phyloP scores from a whole-genome alignment of 192 early-diverging fungal genomes.

The Entomortierella lignicola region DNA sequence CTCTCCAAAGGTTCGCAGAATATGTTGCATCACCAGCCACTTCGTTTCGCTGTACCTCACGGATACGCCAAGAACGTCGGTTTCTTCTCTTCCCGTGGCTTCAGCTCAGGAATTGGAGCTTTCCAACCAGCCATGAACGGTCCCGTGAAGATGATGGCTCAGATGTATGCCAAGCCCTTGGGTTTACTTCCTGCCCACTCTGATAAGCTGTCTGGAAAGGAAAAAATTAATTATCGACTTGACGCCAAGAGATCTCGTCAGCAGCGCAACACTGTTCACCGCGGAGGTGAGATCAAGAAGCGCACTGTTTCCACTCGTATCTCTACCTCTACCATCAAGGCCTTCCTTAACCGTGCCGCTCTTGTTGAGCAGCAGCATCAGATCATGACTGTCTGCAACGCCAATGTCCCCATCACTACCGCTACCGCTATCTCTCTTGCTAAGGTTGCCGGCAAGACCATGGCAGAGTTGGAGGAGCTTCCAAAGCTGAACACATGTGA shows the following conservation, averaged over 20 bases:
- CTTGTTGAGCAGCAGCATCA: slow-evolving; percentile 50
- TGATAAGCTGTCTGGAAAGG: slow-evolving; percentile 22
- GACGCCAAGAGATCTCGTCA: slow-evolving; percentile 4
- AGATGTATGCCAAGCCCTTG: slow-evolving; percentile 53
- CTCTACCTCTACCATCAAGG: slow-evolving; percentile 26
- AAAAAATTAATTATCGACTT: not conserved
- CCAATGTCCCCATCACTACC: slow-evolving; percentile 20
- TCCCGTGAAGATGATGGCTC: slow-evolving; percentile 46
- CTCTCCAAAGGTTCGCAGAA: slow-evolving; percentile 30
- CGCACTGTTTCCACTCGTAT: slow-evolving; percentile 9
- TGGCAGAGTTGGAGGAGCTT: slow-evolving; percentile 22
- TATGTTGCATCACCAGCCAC: slow-evolving; percentile 45
- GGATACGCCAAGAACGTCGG: slow-evolving; percentile 41
- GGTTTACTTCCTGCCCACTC: slow-evolving; percentile 24
- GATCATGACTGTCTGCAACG: slow-evolving; percentile 27
- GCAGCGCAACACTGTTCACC: slow-evolving; percentile 9
- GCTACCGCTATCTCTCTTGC: slow-evolving; percentile 40
- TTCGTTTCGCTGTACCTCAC: slow-evolving; percentile 40
- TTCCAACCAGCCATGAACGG: slow-evolving; percentile 25
- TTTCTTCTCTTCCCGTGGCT: slow-evolving; percentile 46
- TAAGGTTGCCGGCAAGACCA: slow-evolving; percentile 44
- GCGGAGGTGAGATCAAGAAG: slow-evolving; percentile 33
- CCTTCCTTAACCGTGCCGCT: slow-evolving; percentile 42
- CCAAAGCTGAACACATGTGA: slow-evolving; percentile 30
- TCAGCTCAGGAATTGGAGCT: slow-evolving; percentile 19